These are phyloP conservation scores for Pseudisothecium myosuroides DNA, from an alignment of 225 moss, liverwort and hornwort species.

Conservation along the genomic window DNA sequence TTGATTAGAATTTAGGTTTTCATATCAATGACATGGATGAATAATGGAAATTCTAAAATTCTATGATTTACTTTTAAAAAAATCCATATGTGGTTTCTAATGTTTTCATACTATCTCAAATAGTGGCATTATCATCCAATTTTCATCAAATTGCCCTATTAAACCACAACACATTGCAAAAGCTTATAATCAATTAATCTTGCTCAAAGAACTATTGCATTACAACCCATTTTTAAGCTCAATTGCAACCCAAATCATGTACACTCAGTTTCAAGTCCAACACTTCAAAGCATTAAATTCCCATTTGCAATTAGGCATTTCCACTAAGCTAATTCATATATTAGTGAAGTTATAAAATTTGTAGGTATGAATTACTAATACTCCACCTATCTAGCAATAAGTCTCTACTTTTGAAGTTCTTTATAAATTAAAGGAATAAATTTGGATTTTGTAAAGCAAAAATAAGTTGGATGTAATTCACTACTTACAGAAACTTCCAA, in stretches of 20 bases:
- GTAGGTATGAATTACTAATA: no score
- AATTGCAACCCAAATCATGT: not conserved
- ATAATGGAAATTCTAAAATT: not conserved
- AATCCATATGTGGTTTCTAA: not conserved
- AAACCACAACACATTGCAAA: not conserved
- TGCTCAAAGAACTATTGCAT: no score
- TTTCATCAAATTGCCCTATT: not conserved
- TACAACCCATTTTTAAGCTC: accelerated
- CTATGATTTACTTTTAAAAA: no score
- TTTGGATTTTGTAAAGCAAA: not conserved
- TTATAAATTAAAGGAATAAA: not conserved
- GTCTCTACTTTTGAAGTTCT: no score
- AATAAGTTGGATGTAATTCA: not conserved
- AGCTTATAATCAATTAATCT: not conserved
- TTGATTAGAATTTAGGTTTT: not conserved
- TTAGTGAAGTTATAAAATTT: not conserved
- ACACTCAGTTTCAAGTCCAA: accelerated
- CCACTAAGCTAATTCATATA: not conserved
- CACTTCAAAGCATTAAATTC: not conserved
- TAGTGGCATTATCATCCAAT: not conserved
- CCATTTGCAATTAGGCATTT: not conserved
- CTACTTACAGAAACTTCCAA: not conserved
- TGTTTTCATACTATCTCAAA: not conserved
- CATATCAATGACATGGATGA: no score
- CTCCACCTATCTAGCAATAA: no score